These are phyloP conservation scores for Xylaria sp. DNA, from an alignment of 2,329 filamentous ascomycete species.

Conservation along the genomic window DNA sequence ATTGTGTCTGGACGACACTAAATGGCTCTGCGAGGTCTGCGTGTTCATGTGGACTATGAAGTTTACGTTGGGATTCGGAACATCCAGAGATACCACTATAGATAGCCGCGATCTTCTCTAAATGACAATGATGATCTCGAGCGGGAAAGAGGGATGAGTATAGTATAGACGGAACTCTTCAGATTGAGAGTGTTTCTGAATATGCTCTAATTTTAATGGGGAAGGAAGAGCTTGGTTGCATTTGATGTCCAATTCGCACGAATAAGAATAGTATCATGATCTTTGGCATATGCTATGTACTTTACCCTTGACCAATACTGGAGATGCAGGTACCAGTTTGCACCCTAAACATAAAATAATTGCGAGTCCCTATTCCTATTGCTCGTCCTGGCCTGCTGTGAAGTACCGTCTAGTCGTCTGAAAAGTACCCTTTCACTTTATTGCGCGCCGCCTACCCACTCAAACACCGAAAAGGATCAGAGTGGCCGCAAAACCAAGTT, in stretches of 20 bases:
- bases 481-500: neutral
- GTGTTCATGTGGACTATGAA: slow-evolving; percentile 7
- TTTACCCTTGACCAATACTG: neutral
- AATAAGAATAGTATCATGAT: neutral
- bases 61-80: slow-evolving; percentile 11
- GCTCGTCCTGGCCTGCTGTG: neutral
- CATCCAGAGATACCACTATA: slow-evolving; percentile 28
- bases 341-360: neutral
- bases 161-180: slow-evolving; percentile 4
- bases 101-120: slow-evolving; percentile 27
- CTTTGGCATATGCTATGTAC: slow-evolving; percentile 6
- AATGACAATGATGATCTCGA: slow-evolving; percentile 17
- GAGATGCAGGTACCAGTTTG: neutral
- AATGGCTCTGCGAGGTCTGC: neutral
- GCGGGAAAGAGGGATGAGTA: neutral
- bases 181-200: slow-evolving; percentile 7
- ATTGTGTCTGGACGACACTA: neutral
- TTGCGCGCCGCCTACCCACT: neutral
- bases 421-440: neutral
- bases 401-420: slow-evolving; percentile 8
- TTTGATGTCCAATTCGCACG: neutral
- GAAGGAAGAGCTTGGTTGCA: neutral
- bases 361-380: neutral
- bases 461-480: neutral
- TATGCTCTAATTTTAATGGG: neutral